Evolutionary conservation across 176 grass and related monocot species (phyloP).

Genomic region (Stipa capillata): DNA sequence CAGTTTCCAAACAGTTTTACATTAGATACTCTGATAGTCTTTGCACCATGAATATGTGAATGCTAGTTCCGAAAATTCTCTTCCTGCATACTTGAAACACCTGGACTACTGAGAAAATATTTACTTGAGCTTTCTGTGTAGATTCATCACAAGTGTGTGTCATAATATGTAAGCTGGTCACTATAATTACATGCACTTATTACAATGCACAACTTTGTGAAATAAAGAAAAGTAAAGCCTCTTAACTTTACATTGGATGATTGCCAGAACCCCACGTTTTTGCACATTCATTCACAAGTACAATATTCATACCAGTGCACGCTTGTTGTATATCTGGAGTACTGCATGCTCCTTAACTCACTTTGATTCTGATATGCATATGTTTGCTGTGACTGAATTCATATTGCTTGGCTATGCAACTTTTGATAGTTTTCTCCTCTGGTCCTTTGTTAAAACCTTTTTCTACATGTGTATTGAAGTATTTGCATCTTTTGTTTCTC

Average conservation of each 20-base stretch:
- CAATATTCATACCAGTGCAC: not conserved
- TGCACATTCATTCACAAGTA: not conserved
- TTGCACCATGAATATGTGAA: not conserved
- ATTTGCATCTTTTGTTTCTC: not conserved
- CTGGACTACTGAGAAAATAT: not conserved
- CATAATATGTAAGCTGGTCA: not conserved
- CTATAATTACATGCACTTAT: not conserved
- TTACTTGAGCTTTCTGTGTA: not conserved
- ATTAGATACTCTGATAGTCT: not conserved
- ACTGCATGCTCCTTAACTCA: not conserved
- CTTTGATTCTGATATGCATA: not conserved
- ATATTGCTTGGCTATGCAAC: not conserved
- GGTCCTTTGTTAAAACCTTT: not conserved
- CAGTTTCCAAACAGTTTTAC: not conserved
- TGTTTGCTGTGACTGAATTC: not conserved
- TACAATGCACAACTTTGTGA: not conserved
- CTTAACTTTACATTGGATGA: not conserved
- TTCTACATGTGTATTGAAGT: not conserved
- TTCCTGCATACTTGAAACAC: not conserved
- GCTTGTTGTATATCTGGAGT: not conserved
- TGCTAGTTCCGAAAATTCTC: not conserved
- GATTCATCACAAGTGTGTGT: not conserved
- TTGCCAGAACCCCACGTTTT: not conserved
- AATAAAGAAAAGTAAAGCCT: not conserved
- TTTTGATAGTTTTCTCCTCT: not conserved